Percentiles rank a stretch among this genome's conserved stretches.
Conservation (phyloP, 1,284 basidiomycete genomes). For the Fistulina hepatica region DNA sequence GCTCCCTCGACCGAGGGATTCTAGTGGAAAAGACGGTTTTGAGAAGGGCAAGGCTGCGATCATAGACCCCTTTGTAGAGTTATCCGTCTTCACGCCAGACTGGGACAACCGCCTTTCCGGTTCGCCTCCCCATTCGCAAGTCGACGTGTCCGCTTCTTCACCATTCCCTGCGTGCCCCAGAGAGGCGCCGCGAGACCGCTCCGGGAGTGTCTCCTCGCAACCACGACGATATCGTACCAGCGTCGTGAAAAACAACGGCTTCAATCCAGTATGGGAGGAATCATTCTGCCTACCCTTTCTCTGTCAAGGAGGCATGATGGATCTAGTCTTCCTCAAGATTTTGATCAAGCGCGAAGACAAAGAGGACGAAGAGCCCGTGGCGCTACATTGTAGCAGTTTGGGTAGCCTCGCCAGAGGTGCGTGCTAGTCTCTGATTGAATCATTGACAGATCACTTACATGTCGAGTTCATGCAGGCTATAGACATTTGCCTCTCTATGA, state of each 20-base stretch:
- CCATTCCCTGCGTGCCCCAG: no score
- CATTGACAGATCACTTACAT: slow-evolving; percentile 2
- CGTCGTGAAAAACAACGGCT: slow-evolving; percentile 73
- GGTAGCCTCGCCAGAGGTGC: slow-evolving; percentile 61
- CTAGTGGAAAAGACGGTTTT: slow-evolving; percentile 47
- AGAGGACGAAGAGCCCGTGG: slow-evolving; percentile 56
- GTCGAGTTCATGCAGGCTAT: slow-evolving; percentile 45
- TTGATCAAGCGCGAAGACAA: slow-evolving; percentile 56
- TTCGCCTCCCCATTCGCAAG: slow-evolving; percentile 1
- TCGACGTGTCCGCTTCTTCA: no score
- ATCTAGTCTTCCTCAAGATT: slow-evolving; percentile 76
- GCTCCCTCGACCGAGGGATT: slow-evolving; percentile 68
- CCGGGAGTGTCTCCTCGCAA: no score
- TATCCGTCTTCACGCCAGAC: slow-evolving; percentile 67
- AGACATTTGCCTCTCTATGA: slow-evolving; percentile 83
- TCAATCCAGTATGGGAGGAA: slow-evolving; percentile 85
- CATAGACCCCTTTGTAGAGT: slow-evolving; percentile 71
- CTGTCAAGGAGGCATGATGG: slow-evolving; percentile 65
- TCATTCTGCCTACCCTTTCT: slow-evolving; percentile 60
- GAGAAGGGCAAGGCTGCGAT: slow-evolving; percentile 49
- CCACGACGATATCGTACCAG: slow-evolving; percentile 44
- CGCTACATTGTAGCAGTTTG: slow-evolving; percentile 57
- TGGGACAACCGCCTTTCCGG: slow-evolving; percentile 39
- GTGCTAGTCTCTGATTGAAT: slow-evolving; percentile 21
- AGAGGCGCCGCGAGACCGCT: no score